These are phyloP conservation scores for Fusarium marasasianum DNA, from an alignment of 2,329 filamentous ascomycete genomes.

Conservation along the genomic window DNA sequence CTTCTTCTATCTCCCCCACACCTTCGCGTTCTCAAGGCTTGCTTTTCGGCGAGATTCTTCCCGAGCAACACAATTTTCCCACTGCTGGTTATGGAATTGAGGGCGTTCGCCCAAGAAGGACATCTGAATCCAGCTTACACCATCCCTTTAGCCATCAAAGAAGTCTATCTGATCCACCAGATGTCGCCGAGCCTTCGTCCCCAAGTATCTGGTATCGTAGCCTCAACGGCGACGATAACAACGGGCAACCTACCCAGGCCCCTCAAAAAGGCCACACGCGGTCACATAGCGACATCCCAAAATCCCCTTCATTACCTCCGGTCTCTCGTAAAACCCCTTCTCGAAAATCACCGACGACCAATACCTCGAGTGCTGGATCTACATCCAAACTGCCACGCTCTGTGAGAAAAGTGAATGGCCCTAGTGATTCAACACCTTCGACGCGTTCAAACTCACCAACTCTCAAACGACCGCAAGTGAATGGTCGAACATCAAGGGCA, in stretches of 20 bases:
- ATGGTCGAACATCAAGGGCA: constrained; percentile 52
- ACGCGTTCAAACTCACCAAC: constrained; percentile 67
- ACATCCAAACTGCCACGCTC: constrained; percentile 59
- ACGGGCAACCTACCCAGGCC: constrained; percentile 33
- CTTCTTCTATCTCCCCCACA: constrained; percentile 46
- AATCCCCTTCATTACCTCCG: constrained; percentile 46
- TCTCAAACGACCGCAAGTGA: constrained; percentile 53
- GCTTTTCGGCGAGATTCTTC: constrained; percentile 79
- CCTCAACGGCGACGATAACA: constrained; percentile 41
- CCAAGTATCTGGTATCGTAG: constrained; percentile 73
- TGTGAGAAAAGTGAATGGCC: constrained; percentile 55
- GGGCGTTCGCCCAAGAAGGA: constrained; percentile 63
- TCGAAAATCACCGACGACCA: constrained; percentile 36
- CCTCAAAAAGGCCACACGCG: constrained; percentile 54
- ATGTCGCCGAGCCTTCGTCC: constrained; percentile 67
- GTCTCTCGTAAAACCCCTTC: constrained; percentile 47
- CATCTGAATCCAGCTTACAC: constrained; percentile 76
- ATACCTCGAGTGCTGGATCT: constrained; percentile 41
- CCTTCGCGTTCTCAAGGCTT: constrained; percentile 59
- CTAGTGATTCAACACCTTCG: constrained; percentile 58
- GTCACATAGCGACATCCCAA: constrained; percentile 69
- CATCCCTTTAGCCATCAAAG: constrained; percentile 61
- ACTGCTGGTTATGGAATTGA: constrained; percentile 70
- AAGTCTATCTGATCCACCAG: constrained; percentile 64
- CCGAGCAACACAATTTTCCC: constrained; percentile 63